Base-by-base conservation (phyloP, 2,329 filamentous ascomycete species). In the Epichloe sp. region DNA sequence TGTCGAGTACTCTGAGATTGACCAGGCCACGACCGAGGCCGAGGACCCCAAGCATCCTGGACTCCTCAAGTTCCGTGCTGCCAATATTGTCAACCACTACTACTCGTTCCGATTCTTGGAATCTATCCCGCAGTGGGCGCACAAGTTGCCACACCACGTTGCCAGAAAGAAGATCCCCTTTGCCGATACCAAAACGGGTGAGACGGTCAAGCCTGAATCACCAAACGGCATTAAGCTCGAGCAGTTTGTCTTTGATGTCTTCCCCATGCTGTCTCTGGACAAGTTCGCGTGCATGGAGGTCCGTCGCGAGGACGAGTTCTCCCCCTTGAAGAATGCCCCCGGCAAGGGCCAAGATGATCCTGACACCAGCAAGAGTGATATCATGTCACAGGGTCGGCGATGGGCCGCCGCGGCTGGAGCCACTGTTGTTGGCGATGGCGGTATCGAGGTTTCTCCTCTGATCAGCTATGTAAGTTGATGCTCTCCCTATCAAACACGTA, bases 61-160 rank as follows among this genome's bases (percentile, higher is more conserved):
- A 52, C 76, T 96, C 50, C 83, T 98, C 65, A 94, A 91, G 71
- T 97, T 95, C 82, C 86, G 93, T 55, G 91, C 93, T 52, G 93
- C 91, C 63, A 98, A 98, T 75, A 98, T 98, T 61, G 93, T 98
- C 72, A 98, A 98, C 77, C 93, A 98, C 78, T 98, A 97, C 80
- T 98, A 98, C 75, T 95, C 88, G 45, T 91, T 90, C 76, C 74
- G 79, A 59, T 97, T 96, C 78, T 79, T 98, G 47, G 86, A 95
- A 68, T 85, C 81, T 56, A 95, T 96, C 60, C 89, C 93, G 52
- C 73, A 82, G 60, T 96, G 88, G 87, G 82, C 80, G 17, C 78
- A 89, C 71, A 82, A 84, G 68, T 80, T 98, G 49, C 91, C 91
- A 15, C 93, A 97, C 69, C 93, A 98, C 75, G 83, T 98, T 56